Percentiles rank a stretch among this genome's conserved stretches.
Conservation (phyloP, 106 monocot genomes). For the Dendrobium catenatum region DNA sequence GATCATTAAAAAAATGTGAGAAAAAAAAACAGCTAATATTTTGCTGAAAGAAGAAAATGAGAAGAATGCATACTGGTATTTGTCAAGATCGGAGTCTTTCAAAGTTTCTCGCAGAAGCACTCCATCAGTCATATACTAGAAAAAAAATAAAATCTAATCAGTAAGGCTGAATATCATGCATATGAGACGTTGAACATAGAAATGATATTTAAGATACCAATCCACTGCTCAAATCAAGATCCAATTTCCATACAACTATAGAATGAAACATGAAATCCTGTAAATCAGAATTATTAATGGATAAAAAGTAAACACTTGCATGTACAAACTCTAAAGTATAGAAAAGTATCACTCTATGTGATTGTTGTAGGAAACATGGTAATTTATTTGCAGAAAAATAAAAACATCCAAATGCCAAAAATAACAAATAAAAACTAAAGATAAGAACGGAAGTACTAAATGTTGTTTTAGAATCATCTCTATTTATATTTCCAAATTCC, state of each 20-base stretch:
- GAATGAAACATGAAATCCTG: too few species aligned
- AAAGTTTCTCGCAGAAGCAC: conserved; percentile 83
- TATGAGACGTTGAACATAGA: background rate
- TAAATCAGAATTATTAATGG: too few species aligned
- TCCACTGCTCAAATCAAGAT: background rate
- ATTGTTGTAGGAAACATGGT: too few species aligned
- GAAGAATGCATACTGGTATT: conserved; percentile 55
- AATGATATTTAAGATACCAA: background rate
- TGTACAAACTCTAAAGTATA: background rate
- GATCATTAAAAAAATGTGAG: background rate
- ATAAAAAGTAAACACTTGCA: background rate
- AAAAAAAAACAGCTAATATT: background rate
- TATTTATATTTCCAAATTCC: too few species aligned
- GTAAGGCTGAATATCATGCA: background rate
- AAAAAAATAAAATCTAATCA: background rate
- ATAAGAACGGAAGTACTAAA: too few species aligned
- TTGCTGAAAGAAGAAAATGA: background rate
- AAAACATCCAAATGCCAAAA: too few species aligned
- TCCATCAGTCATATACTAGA: conserved; percentile 96
- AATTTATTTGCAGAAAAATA: too few species aligned
- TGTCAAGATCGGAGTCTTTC: conserved; percentile 90
- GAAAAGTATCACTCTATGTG: background rate
- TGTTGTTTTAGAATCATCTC: too few species aligned
- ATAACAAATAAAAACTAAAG: too few species aligned
- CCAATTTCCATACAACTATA: background rate